Percentiles rank a stretch among this genome's conserved stretches.
Evolutionary conservation across 345 rosid species (phyloP).

Genomic region (Populus deltoides): DNA sequence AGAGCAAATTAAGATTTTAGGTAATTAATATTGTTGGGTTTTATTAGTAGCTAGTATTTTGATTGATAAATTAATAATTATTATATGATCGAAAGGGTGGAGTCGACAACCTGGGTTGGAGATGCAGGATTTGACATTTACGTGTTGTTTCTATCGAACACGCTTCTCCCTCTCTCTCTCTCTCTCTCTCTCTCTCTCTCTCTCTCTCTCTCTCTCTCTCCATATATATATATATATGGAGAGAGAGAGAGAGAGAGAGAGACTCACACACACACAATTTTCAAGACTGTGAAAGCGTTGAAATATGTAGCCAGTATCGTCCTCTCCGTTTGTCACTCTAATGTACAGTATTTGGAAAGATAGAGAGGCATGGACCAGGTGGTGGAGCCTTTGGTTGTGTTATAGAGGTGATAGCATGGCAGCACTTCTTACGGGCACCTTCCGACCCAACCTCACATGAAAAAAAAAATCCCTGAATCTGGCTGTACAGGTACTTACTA

Average conservation of each 20-base stretch:
- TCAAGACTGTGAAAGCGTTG: slow-evolving; percentile 61
- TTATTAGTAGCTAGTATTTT: not conserved
- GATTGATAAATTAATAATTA: not conserved
- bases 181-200: slow-evolving; percentile 11
- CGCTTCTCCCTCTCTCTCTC: slow-evolving; percentile 4
- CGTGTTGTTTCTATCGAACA: slow-evolving; percentile 45
- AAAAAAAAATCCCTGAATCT: not conserved
- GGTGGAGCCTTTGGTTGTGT: slow-evolving; percentile 10
- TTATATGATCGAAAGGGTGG: slow-evolving; percentile 3
- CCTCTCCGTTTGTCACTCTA: slow-evolving; percentile 88
- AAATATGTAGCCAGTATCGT: slow-evolving; percentile 79
- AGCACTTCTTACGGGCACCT: slow-evolving; percentile 53
- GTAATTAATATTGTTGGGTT: not conserved
- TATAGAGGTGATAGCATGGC: slow-evolving; percentile 25
- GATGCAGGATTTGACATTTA: slow-evolving; percentile 68
- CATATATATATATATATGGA: slow-evolving; percentile 1
- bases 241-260: too few relatives aligned
- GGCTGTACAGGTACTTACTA: not conserved
- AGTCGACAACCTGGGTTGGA: slow-evolving; percentile 54
- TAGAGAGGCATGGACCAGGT: not conserved
- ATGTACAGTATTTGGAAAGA: slow-evolving; percentile 37
- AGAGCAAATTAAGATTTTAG: not conserved
- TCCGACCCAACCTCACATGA: slow-evolving; percentile 12
- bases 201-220: slow-evolving; percentile 11
- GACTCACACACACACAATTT: slow-evolving; percentile 44